These are phyloP conservation scores for Capniomyces stellatus DNA, from an alignment of 371 early-diverging fungal genomes.

Conservation along the genomic window DNA sequence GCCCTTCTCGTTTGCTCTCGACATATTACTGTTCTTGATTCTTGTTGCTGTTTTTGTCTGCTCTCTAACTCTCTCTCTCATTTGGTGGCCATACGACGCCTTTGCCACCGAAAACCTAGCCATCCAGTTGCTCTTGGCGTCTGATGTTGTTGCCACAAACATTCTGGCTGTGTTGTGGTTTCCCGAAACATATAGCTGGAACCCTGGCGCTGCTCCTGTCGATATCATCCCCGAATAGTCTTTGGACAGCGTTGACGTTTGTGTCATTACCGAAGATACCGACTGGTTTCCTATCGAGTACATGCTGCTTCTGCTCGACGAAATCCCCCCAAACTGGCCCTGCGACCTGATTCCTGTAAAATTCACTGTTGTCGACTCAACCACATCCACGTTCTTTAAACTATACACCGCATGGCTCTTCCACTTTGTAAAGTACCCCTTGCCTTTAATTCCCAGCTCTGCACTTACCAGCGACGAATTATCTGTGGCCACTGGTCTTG, in stretches of 20 bases:
- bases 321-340: slow-evolving; percentile 20
- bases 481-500: slow-evolving; percentile 18
- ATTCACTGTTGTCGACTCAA: slow-evolving; percentile 31
- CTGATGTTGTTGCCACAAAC: slow-evolving; percentile 27
- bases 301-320: slow-evolving; percentile 21
- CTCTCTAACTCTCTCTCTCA: not conserved
- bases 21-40: not conserved
- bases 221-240: slow-evolving; percentile 28
- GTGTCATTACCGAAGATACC: slow-evolving; percentile 29
- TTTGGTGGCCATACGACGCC: slow-evolving; percentile 15
- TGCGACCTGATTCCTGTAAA: slow-evolving; percentile 29
- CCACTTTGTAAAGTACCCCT: slow-evolving; percentile 47
- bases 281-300: slow-evolving; percentile 27
- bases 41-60: not conserved
- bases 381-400: slow-evolving; percentile 32
- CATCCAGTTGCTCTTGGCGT: slow-evolving; percentile 29
- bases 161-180: slow-evolving; percentile 24
- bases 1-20: not conserved
- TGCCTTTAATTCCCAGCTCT: slow-evolving; percentile 30
- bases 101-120: slow-evolving; percentile 29
- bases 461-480: slow-evolving; percentile 27
- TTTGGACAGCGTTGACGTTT: slow-evolving; percentile 26
- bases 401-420: slow-evolving; percentile 38
- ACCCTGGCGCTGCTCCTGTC: slow-evolving; percentile 24
- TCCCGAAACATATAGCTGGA: slow-evolving; percentile 29